Base-by-base conservation (phyloP, 768 basidiomycete species). In the Exsudoporus frostii region DNA sequence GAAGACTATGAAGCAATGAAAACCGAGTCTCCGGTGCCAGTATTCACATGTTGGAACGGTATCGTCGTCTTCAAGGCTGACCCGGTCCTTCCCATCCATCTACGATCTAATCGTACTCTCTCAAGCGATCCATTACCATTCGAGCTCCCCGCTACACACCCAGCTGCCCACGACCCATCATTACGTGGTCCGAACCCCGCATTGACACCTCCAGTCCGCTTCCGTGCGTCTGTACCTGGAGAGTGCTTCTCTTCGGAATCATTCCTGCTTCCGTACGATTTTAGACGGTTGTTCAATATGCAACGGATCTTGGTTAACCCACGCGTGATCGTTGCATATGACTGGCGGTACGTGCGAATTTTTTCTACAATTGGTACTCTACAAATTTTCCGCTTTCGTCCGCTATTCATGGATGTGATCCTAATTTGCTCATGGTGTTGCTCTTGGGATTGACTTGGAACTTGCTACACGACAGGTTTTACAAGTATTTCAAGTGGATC, bases 1-100 rank as follows among this genome's bases (percentile, higher is more conserved):
- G 69, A 66, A 10, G 71, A 61, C 45, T 65, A 67, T 54, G 58
- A 65, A 38, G 72, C 72, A 4, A 67, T 77, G 59, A 62, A 68
- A 45, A 56, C 48, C 11, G 76, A 73, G 36, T 68, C 71, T 13
- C 74, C 77, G 11, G 76, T 69, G 2, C 75, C 77, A 10, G 76
- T 76, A 7, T 74, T 76, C 51, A 54, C 73, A 0, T 78, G 76
- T 61, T 78, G 76, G 76, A 78, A 78, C 44, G 77, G 77, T 30
- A 74, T 77, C 56, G 67, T 67, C 44, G 71, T 71, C 3, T 72
- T 78, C 57, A 40, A 58, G 8, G 71, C 76, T 0, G 76, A 78
- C 45, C 74, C 76, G 5, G 41, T 78, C 29, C 65, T 76, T 32
- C 75, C 76, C 13, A 51, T 73, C 33, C 53, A 66, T 43, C 65